Percentiles rank a stretch among this genome's conserved stretches.
phyloP scores from a whole-genome alignment of 495 filamentous ascomycete species.

The Halenospora varia region DNA sequence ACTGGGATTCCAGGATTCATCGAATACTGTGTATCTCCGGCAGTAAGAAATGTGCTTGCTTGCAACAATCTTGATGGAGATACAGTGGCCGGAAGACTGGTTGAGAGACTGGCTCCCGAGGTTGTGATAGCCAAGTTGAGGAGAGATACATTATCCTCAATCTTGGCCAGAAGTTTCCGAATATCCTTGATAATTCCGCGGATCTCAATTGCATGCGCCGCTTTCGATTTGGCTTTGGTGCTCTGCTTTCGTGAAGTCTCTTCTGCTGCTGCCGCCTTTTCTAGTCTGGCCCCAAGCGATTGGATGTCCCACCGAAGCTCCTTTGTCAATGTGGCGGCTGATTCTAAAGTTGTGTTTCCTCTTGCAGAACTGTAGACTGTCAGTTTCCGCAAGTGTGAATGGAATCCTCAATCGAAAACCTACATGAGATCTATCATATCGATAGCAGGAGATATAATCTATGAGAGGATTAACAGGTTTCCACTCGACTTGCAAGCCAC shows the following conservation, averaged over 20 bases:
- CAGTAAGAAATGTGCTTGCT: conserved; percentile 87
- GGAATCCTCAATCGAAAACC: conserved; percentile 19
- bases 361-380: conserved; percentile 62
- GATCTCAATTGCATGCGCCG: conserved; percentile 20
- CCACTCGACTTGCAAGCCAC: too few relatives aligned
- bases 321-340: conserved; percentile 81
- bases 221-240: conserved; percentile 39
- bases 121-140: conserved; percentile 95
- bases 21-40: conserved; percentile 81
- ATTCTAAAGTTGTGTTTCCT: conserved; percentile 92
- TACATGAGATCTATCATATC: conserved; percentile 93
- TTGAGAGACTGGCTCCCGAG: conserved; percentile 82
- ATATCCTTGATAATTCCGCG: conserved; percentile 68
- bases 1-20: conserved; percentile 57
- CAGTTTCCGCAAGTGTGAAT: conserved; percentile 4
- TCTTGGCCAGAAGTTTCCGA: conserved; percentile 66
- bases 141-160: conserved; percentile 90
- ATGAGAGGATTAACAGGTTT: too few relatives aligned
- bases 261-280: conserved; percentile 62
- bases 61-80: conserved; percentile 91
- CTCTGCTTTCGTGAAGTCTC: conserved; percentile 50
- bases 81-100: conserved; percentile 72
- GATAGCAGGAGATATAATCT: conserved; percentile 90
- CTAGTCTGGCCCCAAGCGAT: conserved; percentile 71
- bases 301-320: conserved; percentile 86